Base-by-base conservation (phyloP, 1,139 yeast genomes). In the Candida sp. region DNA sequence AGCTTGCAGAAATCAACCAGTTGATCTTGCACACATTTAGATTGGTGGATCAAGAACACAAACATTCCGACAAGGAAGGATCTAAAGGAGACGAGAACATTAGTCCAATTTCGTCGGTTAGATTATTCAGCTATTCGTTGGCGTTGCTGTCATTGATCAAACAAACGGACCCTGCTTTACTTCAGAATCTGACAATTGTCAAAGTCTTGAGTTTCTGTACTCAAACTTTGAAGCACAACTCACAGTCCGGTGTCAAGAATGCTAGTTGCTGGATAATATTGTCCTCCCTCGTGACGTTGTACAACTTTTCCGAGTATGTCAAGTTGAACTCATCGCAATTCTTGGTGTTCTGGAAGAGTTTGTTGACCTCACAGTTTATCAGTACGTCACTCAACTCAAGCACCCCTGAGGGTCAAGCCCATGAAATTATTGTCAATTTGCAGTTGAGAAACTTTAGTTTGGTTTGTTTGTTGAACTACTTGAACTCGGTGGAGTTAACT, bases 291-390 rank as follows among this genome's bases (percentile, higher is more conserved):
- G 88, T 93, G 67, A 85, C 91, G 23, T 82, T 87, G 52, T 86
- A 88, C 44, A 80, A 81, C 9, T 77, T 80, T 12, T 72, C 76
- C 1, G 82, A 77, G 53, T 88, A 86, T 58, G 82, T 89, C 39
- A 82, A 81, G 56, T 79, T 89, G 54, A 90, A 90, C 63, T 78
- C 91, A 3, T 82, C 94, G 0, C 97, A 90, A 62, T 78, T 90
- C 50, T 72, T 91, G 45, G 79, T 84, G 5, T 82, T 91, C 55
- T 92, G 97, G 97, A 90, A 90, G 61, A 83, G 86, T 53, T 77
- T 91, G n/a, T 72, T 92, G 49, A 88, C 92, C 2, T 73, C 81
- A 2, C 81, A 77, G 53, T 76, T 68, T 47, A 69, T 73, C 35
- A 67, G 77, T 25, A 65, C 68, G 9, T 58, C 71, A 32, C 60